Evolutionary conservation across 2,329 filamentous ascomycete genomes (phyloP), one percentile per base, ranked within the genome.

Genomic region (Dryadomyces quercivorus): DNA sequence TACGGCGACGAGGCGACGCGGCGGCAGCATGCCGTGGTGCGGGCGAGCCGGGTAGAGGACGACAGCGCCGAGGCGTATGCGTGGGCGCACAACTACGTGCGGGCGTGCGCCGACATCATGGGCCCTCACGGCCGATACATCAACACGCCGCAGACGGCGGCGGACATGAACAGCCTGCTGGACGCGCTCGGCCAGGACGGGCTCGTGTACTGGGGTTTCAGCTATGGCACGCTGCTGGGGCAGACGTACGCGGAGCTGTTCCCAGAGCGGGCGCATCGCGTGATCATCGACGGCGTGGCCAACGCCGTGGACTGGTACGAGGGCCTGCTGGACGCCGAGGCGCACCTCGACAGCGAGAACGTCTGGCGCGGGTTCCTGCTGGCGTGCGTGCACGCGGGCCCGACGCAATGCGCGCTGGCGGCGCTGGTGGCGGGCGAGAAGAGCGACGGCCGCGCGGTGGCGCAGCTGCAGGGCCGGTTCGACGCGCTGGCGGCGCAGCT

Each of bases 121-220:
- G 48, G 48, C 18, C 34, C 40, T 31, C 48, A 50, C 26, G 48
- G 48, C 4, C 36, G 13, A 6, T 50, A 40, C 36, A 34, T 50
- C 36, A 50, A 50, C 36, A 50, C 48, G 13, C 48, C 48, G 7
- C 48, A 50, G 13, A 50, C 48, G 13, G 48, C 48, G 48, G 48
- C 48, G n/a, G 48, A 50, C 36, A 50, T 50, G 48, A 50, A 50
- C 48, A 50, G 48, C 36, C 40, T 50, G 13, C 48, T 50, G 18
- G 48, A 50, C 20, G 48, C 48, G 8, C 31, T 50, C 20, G 48
- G 48, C 20, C 48, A 50, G 48, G 34, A 42, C 9, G 36, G n/a
- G 12, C 34, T 50, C 26, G 48, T 50, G 12, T 50, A 50, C 48
- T 50, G 48, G 48, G 48, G 48, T 20, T 50, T 50, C 36, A 50